Evolutionary conservation across 208 protist species (phyloP).

Genomic region (Entamoeba moshkovskii): DNA sequence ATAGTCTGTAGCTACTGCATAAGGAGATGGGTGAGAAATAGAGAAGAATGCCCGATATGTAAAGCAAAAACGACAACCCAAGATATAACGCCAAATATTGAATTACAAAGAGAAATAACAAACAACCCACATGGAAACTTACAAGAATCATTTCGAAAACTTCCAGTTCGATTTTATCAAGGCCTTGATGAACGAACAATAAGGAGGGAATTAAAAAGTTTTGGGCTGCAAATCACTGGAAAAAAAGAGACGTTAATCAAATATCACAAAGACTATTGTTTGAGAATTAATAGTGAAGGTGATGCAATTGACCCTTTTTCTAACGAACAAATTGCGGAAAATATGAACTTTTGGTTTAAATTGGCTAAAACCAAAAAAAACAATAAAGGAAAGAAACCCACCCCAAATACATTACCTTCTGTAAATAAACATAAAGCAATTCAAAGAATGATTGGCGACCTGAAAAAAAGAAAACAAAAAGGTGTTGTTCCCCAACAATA

Average conservation of each 20-base stretch:
- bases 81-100: background rate
- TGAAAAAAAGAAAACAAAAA: too few species aligned
- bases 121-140: background rate
- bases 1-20: background rate
- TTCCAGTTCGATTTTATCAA: background rate
- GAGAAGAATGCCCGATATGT: background rate
- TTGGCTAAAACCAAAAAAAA: too few species aligned
- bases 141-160: background rate
- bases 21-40: background rate
- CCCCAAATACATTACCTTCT: too few species aligned
- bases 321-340: too few species aligned
- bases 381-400: too few species aligned
- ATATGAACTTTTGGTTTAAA: too few species aligned
- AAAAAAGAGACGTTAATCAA: background rate
- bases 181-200: background rate
- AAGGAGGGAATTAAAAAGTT: background rate
- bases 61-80: background rate
- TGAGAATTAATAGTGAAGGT: background rate
- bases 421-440: too few species aligned
- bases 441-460: too few species aligned
- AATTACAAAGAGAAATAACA: background rate
- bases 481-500: too few species aligned
- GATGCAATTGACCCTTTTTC: background rate
- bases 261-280: background rate
- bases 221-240: background rate